Conservation (phyloP, 2,329 filamentous ascomycete genomes). For the Sordariomycetes sp. region DNA sequence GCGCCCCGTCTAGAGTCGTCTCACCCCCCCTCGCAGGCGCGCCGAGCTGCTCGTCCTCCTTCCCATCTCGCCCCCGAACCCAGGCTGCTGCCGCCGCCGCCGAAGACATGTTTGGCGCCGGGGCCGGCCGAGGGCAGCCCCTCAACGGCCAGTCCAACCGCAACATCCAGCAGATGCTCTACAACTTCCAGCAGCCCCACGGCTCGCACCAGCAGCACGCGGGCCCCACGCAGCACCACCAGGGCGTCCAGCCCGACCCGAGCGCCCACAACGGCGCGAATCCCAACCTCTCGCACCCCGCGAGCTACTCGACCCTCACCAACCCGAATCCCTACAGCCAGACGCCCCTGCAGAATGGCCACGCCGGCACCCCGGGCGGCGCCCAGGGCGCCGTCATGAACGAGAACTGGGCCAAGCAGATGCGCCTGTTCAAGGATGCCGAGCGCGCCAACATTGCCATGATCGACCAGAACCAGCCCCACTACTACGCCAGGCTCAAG, state of each 20-base stretch:
- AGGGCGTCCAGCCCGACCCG: slow-evolving; percentile 39
- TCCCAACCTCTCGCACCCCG: slow-evolving; percentile 8
- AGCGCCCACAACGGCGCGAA: slow-evolving; percentile 42
- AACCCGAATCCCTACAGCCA: slow-evolving; percentile 51
- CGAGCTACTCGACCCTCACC: slow-evolving; percentile 28
- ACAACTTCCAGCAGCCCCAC: slow-evolving; percentile 55
- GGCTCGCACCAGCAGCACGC: slow-evolving; percentile 41
- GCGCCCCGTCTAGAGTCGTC: not conserved
- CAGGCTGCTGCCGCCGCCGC: not conserved
- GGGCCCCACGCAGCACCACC: slow-evolving; percentile 54
- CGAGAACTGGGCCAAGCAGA: slow-evolving; percentile 80
- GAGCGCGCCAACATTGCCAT: slow-evolving; percentile 63
- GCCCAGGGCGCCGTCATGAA: slow-evolving; percentile 41
- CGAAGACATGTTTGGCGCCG: slow-evolving; percentile 5
- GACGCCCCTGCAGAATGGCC: slow-evolving; percentile 46
- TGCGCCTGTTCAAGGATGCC: slow-evolving; percentile 69
- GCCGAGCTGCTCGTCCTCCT: not conserved
- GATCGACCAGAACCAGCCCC: slow-evolving; percentile 52
- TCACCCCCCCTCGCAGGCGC: not conserved
- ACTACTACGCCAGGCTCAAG: slow-evolving; percentile 63
- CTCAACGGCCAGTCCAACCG: slow-evolving; percentile 6
- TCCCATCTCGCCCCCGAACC: not conserved
- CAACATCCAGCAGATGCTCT: slow-evolving; percentile 42
- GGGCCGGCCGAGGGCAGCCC: slow-evolving; percentile 6
- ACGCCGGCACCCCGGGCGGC: slow-evolving; percentile 33